These are phyloP conservation scores for Suillus variegatus DNA, from an alignment of 768 basidiomycete genomes.

Conservation along the genomic window DNA sequence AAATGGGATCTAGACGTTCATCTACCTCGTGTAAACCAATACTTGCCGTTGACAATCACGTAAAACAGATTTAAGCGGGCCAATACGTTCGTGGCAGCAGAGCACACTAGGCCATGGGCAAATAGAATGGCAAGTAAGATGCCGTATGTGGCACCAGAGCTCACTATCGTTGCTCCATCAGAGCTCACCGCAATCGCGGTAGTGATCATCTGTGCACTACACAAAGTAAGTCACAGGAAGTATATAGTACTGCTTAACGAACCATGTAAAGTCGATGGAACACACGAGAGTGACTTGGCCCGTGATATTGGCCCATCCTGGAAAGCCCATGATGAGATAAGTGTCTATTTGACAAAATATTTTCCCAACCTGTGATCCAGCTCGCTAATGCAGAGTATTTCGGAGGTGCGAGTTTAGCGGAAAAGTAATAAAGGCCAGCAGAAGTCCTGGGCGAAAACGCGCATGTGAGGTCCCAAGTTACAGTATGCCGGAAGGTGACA, in stretches of 20 bases:
- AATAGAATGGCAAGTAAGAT: conserved; percentile 66
- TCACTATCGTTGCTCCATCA: conserved; percentile 51
- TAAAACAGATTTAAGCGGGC: conserved; percentile 74
- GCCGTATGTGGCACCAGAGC: conserved; percentile 64
- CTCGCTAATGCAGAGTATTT: conserved; percentile 63
- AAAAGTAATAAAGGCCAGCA: conserved; percentile 79
- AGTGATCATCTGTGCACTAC: conserved; percentile 74
- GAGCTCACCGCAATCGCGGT: conserved; percentile 66
- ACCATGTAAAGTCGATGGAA: conserved; percentile 74
- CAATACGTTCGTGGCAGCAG: conserved; percentile 63
- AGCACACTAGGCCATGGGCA: conserved; percentile 71
- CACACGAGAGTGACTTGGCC: conserved; percentile 71
- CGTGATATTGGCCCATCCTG: conserved; percentile 73
- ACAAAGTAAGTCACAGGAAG: not conserved
- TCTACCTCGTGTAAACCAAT: not conserved
- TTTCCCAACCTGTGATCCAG: conserved; percentile 52
- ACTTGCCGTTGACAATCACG: conserved; percentile 61
- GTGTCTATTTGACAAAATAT: not conserved
- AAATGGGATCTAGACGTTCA: conserved; percentile 7
- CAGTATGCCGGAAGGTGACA: not conserved
- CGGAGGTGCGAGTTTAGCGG: conserved; percentile 69
- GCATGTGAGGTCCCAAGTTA: not conserved
- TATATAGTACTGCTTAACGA: conserved; percentile 13
- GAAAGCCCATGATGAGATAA: conserved; percentile 33
- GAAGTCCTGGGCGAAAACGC: conserved; percentile 52